Evolutionary conservation across 352 stramenopile genomes (phyloP), one percentile per base, ranked within the genome.

Genomic region (Phytophthora hibernalis): DNA sequence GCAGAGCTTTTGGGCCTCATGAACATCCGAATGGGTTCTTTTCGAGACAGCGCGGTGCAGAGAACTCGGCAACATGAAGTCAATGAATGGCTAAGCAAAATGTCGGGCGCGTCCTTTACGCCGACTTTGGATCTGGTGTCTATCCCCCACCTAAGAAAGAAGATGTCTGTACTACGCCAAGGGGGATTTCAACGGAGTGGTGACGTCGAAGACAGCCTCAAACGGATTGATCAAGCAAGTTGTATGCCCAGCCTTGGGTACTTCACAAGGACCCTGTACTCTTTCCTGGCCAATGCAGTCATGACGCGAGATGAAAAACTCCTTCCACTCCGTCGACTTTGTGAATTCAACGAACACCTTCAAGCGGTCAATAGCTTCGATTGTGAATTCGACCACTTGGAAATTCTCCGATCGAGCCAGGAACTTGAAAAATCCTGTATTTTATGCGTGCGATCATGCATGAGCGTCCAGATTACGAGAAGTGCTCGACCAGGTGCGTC

Each of bases 391-490:
- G 60, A 61, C 28, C 22, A n/a, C 12, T 61, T 21, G 48, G 58
- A 18, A n/a, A 33, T 68, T 33, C 60, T 68, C 18, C 49, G 50
- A 31, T 54, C 52, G 16, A 56, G 54, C 24, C 60, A 68, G 22
- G 48, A 59, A 12, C 38, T 65, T 12, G 58, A 65, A 42, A 65
- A 13, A 59, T 59, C 10, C 58, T 65, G 11, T 65, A 65, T 22
- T 30, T 65, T 16, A 65, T 65, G 58, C 58, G 58, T 45, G 35
- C 47, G 26, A 16, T 65, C 20, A 65, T 65, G 58, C 35, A 59
- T n/a, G 40, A 53, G 35, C 48, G 48, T 5, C 58, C 58, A 49
- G 58, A 65, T 18, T 65, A 65, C 38, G 18, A 44, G 48, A 42
- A 65, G 15, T 26, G 20, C 21, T 65, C 47, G 6, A 38, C 44